These are phyloP conservation scores for Mimosa pudica DNA, from an alignment of 306 rosid species.

Conservation along the genomic window DNA sequence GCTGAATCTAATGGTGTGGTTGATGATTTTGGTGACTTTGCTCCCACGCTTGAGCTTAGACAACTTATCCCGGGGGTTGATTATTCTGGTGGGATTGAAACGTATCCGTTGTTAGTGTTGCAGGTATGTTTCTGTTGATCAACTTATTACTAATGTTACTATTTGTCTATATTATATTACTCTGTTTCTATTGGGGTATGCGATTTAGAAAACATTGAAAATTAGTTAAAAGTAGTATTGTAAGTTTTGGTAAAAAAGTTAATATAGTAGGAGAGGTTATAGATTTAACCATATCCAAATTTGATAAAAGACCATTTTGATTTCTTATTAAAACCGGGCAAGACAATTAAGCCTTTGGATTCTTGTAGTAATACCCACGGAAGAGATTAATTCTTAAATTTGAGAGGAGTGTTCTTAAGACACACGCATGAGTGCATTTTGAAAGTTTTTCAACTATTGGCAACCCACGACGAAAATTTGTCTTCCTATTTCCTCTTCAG, in stretches of 20 bases:
- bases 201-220: too few species aligned
- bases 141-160: not conserved
- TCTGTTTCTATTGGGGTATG: not conserved
- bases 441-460: not conserved
- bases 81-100: slow-evolving; percentile 65
- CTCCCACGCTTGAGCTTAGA: slow-evolving; percentile 75
- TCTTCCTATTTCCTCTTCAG: too few species aligned
- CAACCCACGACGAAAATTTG: not conserved
- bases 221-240: too few species aligned
- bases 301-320: too few species aligned
- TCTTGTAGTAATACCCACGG: too few species aligned
- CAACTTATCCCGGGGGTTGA: slow-evolving; percentile 75
- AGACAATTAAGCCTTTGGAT: too few species aligned
- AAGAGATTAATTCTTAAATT: too few species aligned
- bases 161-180: too few species aligned
- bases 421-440: not conserved
- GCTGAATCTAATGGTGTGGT: slow-evolving; percentile 54
- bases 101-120: slow-evolving; percentile 62
- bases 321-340: too few species aligned
- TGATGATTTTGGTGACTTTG: slow-evolving; percentile 83
- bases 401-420: not conserved
- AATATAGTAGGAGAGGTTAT: too few species aligned
- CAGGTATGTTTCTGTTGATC: slow-evolving; percentile 51
- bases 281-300: too few species aligned
- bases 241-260: too few species aligned